Percentiles rank a stretch among this genome's conserved stretches.
Conservation (phyloP, 805 yeast genomes). For the Nakazawaea laoshanensis region DNA sequence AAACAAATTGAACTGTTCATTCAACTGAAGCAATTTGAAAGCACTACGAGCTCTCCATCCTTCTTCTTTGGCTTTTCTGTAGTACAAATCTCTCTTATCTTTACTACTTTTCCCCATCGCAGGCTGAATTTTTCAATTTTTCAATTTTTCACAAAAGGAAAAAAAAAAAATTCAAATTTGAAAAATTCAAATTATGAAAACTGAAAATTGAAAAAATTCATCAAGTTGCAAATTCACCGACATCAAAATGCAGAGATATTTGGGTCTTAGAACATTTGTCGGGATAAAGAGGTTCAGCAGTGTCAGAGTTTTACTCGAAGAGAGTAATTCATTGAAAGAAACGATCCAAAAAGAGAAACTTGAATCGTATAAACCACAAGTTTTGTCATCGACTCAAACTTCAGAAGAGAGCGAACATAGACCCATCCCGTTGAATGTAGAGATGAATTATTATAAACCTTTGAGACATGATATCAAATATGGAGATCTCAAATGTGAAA, state of each 20-base stretch:
- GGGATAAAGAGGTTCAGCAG: no score
- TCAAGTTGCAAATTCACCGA: no score
- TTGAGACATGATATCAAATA: slow-evolving; percentile 55
- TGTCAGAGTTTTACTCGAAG: no score
- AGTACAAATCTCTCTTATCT: slow-evolving; percentile 88
- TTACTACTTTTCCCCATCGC: slow-evolving; percentile 90
- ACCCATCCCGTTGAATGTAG: slow-evolving; percentile 81
- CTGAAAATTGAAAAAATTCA: not conserved
- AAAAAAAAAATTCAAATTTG: not conserved
- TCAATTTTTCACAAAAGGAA: not conserved
- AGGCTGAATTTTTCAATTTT: not conserved
- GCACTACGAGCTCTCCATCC: slow-evolving; percentile 98
- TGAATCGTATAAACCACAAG: slow-evolving; percentile 26
- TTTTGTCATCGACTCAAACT: slow-evolving; percentile 10
- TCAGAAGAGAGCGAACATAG: slow-evolving; percentile 26
- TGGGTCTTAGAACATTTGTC: no score
- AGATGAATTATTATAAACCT: slow-evolving; percentile 76
- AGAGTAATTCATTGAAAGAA: slow-evolving; percentile 2
- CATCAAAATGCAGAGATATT: no score
- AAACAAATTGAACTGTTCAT: slow-evolving; percentile 82
- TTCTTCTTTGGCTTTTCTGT: slow-evolving; percentile 92
- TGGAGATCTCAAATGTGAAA: slow-evolving; percentile 72
- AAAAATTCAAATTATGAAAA: not conserved
- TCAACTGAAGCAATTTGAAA: slow-evolving; percentile 81
- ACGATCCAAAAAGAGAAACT: slow-evolving; percentile 3